These are phyloP conservation scores for Lasiodiplodia gonubiensis DNA, from an alignment of 2,329 filamentous ascomycete species.

Conservation along the genomic window DNA sequence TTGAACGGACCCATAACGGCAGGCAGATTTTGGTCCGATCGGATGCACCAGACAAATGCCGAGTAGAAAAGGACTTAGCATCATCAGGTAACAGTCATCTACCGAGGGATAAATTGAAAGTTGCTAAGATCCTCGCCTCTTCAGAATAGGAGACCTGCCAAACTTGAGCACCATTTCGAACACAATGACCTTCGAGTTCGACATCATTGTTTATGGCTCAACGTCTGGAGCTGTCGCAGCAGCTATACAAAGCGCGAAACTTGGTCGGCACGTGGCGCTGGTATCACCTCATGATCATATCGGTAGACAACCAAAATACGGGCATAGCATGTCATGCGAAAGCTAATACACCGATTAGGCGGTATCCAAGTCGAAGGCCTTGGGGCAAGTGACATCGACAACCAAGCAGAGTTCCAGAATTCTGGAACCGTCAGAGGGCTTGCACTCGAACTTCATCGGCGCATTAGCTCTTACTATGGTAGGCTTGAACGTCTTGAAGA, in stretches of 20 bases:
- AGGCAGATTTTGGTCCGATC: too few relatives aligned
- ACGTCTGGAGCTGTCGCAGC: neutral
- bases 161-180: too few relatives aligned
- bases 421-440: neutral
- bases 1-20: too few relatives aligned
- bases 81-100: too few relatives aligned
- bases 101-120: too few relatives aligned
- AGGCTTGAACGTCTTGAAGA: neutral
- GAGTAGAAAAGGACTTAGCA: too few relatives aligned
- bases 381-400: neutral
- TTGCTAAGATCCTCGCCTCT: too few relatives aligned
- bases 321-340: fast-evolving
- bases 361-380: neutral
- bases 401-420: neutral
- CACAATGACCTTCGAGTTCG: neutral
- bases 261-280: neutral
- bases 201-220: neutral
- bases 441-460: neutral
- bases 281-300: neutral
- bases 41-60: too few relatives aligned
- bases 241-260: neutral
- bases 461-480: neutral
- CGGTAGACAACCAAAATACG: neutral
- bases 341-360: neutral
- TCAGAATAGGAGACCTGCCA: too few relatives aligned